A percentile compares a stretch with the other conserved stretches of the same genome.
Evolutionary conservation across 306 rosid genomes (phyloP).

Genomic region (Castanospermum australe): DNA sequence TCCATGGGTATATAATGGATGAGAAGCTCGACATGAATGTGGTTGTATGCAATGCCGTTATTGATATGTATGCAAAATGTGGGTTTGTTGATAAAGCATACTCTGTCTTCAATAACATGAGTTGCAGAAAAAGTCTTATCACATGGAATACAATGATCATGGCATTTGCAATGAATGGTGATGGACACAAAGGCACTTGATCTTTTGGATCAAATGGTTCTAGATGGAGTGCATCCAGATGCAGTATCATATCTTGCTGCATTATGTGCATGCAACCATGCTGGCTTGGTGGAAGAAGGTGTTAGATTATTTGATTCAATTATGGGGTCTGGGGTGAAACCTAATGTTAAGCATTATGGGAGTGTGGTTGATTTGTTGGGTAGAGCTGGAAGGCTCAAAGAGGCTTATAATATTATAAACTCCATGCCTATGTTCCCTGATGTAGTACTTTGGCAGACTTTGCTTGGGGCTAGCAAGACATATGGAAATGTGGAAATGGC

Average conservation of each 20-base stretch:
- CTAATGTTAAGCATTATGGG: slow-evolving; percentile 82
- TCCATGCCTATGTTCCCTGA: slow-evolving; percentile 70
- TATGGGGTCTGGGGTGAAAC: slow-evolving; percentile 40
- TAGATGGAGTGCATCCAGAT: slow-evolving; percentile 46
- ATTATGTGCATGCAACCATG: slow-evolving; percentile 84
- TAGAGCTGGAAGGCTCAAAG: slow-evolving; percentile 79
- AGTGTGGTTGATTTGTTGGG: slow-evolving; percentile 82
- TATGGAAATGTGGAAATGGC: slow-evolving; percentile 85
- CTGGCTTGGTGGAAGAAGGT: slow-evolving; percentile 80
- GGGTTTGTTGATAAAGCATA: slow-evolving; percentile 72
- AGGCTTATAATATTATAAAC: slow-evolving; percentile 60
- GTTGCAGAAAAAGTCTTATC: slow-evolving; percentile 55
- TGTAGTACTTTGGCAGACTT: slow-evolving; percentile 79
- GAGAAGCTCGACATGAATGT: slow-evolving; percentile 57
- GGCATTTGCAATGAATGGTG: slow-evolving; percentile 81
- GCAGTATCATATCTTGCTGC: slow-evolving; percentile 79
- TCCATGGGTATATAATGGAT: slow-evolving; percentile 50
- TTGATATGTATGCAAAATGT: slow-evolving; percentile 87
- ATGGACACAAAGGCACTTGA: slow-evolving; percentile 62
- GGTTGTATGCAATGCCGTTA: slow-evolving; percentile 80
- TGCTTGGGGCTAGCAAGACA: slow-evolving; percentile 93
- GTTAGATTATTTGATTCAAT: slow-evolving; percentile 65
- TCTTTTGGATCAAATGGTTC: slow-evolving; percentile 57
- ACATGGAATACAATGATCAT: slow-evolving; percentile 90
- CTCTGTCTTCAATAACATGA: slow-evolving; percentile 59